Conservation (phyloP, 2,329 filamentous ascomycete species). For the Albophoma yamanashiensis region DNA sequence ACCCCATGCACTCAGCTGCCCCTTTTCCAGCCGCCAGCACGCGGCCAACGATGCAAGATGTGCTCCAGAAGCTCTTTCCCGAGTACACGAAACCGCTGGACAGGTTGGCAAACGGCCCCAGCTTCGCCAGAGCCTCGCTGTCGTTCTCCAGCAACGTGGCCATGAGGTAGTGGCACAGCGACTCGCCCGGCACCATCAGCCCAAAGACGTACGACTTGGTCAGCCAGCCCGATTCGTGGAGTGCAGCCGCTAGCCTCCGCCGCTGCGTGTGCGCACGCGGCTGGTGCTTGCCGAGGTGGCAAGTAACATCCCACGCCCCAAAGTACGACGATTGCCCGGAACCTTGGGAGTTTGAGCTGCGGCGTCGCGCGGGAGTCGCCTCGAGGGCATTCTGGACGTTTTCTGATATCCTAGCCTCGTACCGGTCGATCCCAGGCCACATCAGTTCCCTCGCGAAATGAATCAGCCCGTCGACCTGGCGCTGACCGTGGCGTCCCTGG, state of each 20-base stretch:
- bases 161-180: conserved; percentile 53
- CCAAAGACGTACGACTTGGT: conserved; percentile 59
- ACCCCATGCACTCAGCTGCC: conserved; percentile 56
- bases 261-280: conserved; percentile 29
- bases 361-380: conserved; percentile 21
- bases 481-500: conserved; percentile 42
- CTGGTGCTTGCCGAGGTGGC: conserved; percentile 17
- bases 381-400: conserved; percentile 32
- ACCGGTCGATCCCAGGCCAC: conserved; percentile 50
- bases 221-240: conserved; percentile 53
- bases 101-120: conserved; percentile 51
- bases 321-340: conserved; percentile 36
- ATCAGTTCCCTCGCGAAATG: conserved; percentile 53
- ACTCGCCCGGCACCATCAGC: conserved; percentile 53
- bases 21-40: conserved; percentile 53
- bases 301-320: conserved; percentile 25
- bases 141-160: conserved; percentile 56
- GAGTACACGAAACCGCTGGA: conserved; percentile 54
- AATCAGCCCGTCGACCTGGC: conserved; percentile 50
- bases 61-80: conserved; percentile 60
- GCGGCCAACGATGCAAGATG: conserved; percentile 51
- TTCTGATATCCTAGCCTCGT: conserved; percentile 35
- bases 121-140: conserved; percentile 41
- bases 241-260: conserved; percentile 43
- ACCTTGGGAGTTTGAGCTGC: conserved; percentile 22